A percentile compares a stretch with the other conserved stretches of the same genome.
These are phyloP conservation scores for Thymus mandschuricus DNA, from an alignment of 257 asterid genomes.

Conservation along the genomic window DNA sequence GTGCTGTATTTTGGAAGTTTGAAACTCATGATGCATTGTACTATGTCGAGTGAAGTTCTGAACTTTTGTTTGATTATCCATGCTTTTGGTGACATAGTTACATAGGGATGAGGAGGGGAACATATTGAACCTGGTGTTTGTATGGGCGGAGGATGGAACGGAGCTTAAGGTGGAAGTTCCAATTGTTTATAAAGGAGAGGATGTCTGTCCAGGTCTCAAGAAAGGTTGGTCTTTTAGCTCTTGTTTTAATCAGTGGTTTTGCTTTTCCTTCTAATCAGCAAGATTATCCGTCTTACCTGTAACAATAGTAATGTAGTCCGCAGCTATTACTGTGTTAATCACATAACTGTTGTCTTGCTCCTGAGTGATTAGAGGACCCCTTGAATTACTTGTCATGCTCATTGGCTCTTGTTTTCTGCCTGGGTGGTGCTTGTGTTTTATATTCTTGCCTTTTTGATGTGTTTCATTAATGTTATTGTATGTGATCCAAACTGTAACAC, in stretches of 20 bases:
- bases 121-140: conserved; percentile 84
- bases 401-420: conserved; percentile 4
- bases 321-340: background rate
- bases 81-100: conserved; percentile 44
- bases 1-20: background rate
- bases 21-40: background rate
- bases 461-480: background rate
- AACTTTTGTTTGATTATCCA: conserved; percentile 19
- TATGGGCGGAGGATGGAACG: conserved; percentile 95
- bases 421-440: conserved; percentile 3
- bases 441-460: background rate
- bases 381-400: background rate
- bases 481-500: background rate
- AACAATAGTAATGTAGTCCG: background rate
- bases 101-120: conserved; percentile 78
- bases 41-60: background rate
- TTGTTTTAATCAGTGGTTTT: background rate
- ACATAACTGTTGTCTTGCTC: background rate
- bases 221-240: conserved; percentile 60
- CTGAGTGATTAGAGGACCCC: conserved; percentile 4
- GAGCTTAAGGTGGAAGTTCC: conserved; percentile 82
- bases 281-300: background rate
- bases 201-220: conserved; percentile 82
- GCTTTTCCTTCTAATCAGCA: background rate
- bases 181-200: conserved; percentile 78